phyloP scores from a whole-genome alignment of 495 filamentous ascomycete genomes.

The Sphaerosporella brunnea region DNA sequence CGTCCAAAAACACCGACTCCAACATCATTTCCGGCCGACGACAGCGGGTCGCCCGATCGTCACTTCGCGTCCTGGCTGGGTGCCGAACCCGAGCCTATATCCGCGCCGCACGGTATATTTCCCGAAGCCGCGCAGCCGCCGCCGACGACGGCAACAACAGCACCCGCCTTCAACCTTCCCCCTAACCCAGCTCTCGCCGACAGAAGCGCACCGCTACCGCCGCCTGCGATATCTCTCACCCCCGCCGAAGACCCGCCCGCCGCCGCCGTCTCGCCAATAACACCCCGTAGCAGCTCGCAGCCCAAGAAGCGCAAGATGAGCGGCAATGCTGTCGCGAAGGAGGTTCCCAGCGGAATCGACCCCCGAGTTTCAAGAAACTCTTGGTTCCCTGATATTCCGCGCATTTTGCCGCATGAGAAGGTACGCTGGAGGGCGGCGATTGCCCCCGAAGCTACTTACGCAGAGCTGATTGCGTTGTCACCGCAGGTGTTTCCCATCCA shows the following conservation, averaged over 20 bases:
- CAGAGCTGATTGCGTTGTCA: conserved; percentile 4
- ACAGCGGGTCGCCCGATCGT: too few species aligned
- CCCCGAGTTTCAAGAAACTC: neutral
- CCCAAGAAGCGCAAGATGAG: neutral
- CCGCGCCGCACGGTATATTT: too few species aligned
- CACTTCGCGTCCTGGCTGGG: too few species aligned
- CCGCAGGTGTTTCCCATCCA: conserved; percentile 71
- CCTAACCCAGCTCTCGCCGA: neutral
- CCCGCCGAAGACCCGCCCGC: neutral
- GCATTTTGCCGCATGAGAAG: conserved; percentile 44
- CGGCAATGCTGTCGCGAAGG: neutral
- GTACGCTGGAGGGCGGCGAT: conserved; percentile 25
- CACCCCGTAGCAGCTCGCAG: too few species aligned
- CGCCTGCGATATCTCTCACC: neutral
- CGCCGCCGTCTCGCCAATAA: too few species aligned
- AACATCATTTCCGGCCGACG: too few species aligned
- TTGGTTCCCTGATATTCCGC: conserved; percentile 33
- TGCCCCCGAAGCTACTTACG: too few species aligned
- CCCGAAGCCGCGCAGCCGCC: too few species aligned
- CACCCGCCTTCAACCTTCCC: neutral
- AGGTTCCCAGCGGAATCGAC: neutral
- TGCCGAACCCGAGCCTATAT: too few species aligned
- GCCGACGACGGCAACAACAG: neutral
- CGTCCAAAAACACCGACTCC: too few species aligned
- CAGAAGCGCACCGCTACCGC: neutral